Percentiles rank a stretch among this genome's conserved stretches.
Conservation (phyloP, 169 alveolate species). For the Cryptosporidium meleagridis region DNA sequence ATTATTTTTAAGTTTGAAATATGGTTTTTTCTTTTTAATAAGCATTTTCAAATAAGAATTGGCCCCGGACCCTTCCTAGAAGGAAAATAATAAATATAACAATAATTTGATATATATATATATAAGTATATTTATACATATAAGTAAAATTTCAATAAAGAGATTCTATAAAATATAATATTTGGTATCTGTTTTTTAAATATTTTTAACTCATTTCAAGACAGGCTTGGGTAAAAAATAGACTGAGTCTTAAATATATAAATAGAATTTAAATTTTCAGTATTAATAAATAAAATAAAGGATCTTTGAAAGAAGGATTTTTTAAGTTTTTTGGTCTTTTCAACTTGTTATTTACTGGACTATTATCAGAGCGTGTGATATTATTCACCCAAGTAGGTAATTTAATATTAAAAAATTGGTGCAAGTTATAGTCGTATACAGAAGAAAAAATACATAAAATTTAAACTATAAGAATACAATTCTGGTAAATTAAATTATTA, state of each 20-base stretch:
- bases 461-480: not conserved
- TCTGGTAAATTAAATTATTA: not conserved
- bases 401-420: not conserved
- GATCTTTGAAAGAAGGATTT: not conserved
- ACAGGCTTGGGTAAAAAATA: not conserved
- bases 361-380: not conserved
- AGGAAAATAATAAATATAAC: not conserved
- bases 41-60: not conserved
- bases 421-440: not conserved
- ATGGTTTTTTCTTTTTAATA: not conserved
- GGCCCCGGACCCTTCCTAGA: not conserved
- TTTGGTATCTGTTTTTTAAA: too few relatives aligned
- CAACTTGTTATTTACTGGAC: not conserved
- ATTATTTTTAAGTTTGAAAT: too few relatives aligned
- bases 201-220: not conserved
- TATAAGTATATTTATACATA: too few relatives aligned
- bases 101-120: not conserved
- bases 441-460: not conserved
- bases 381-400: conserved; percentile 12
- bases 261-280: not conserved
- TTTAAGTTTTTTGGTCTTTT: not conserved
- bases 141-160: not conserved
- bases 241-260: not conserved
- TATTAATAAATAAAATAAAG: not conserved
- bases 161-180: not conserved